Evolutionary conservation across 108 stramenopile genomes (phyloP), one percentile per base, ranked within the genome.

Genomic region (Aurantiochytrium sp.): DNA sequence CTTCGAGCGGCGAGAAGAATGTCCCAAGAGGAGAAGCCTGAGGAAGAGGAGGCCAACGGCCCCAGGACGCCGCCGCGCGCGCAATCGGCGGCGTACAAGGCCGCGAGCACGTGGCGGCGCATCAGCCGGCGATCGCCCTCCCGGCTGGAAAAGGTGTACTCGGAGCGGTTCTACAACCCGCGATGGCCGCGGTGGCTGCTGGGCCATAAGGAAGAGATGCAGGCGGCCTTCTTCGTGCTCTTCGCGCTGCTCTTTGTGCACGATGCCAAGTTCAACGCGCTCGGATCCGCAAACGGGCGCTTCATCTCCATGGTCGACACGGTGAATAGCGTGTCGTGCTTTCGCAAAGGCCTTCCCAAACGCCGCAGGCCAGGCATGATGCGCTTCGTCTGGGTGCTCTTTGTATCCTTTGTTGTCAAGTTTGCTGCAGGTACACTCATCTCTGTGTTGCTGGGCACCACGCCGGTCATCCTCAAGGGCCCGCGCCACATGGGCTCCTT

Each of bases 401-500:
- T 34, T 17, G 36, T 48, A 3, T 59, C n/a, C 31, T 30, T 87
- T 22, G 21, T 34, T n/a, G n/a, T 36, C 36, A 87, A 87, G 45
- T 87, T 59, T 30, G 86, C 22, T 3, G 34, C 86, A 4, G 42
- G 48, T 21, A 37, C 55, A 41, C 0, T 87, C 24, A 48, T 55
- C 3, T 87, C 86, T 19, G 6, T 48, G 27, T 8, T 87, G 6
- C 21, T 87, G 27, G 55, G 55, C 41, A 34, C 86, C 5, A 87
- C 55, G 4, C 86, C 86, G 6, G 86, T 87, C 15, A 87, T 87
- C 19, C 41, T 87, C 55, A 87, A 87, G 86, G 86, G 86, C 41
- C 55, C 55, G 0, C 86, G 86, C 34, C 86, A 87, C 86, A 8
- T 87, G 34, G 24, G 8, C 30, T 65, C 55, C 37, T 87, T 55